Conservation (phyloP, 78 protist species). For the Tieghemostelium lacteum region DNA sequence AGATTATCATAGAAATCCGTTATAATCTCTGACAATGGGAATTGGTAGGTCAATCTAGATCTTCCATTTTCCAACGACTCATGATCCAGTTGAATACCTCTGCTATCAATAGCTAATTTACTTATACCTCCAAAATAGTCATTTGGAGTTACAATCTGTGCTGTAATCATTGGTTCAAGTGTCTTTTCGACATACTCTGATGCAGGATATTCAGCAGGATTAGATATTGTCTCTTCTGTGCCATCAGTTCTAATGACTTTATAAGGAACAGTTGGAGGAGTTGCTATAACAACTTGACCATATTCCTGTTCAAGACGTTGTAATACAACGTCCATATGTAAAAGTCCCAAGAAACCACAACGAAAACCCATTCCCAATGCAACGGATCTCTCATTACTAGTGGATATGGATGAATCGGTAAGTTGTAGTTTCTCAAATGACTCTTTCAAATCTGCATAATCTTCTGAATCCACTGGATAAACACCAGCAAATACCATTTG, state of each 20-base stretch:
- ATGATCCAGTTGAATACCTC: conserved; percentile 47
- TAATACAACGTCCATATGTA: conserved; percentile 94
- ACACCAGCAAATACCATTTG: conserved; percentile 89
- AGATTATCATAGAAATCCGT: conserved; percentile 86
- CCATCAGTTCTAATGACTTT: conserved; percentile 28
- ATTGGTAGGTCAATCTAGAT: conserved; percentile 34
- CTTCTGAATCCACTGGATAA: conserved; percentile 76
- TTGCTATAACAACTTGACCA: conserved; percentile 82
- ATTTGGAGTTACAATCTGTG: conserved; percentile 70
- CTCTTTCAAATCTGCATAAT: conserved; percentile 30
- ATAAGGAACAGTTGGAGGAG: conserved; percentile 94
- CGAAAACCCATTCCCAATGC: conserved; percentile 95
- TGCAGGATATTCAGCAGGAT: conserved; percentile 66
- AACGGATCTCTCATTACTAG: conserved; percentile 24
- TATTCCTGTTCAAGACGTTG: conserved; percentile 90
- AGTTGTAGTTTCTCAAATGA: conserved; percentile 83
- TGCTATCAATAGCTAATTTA: conserved; percentile 54
- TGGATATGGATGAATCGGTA: conserved; percentile 86
- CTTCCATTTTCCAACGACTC: conserved; percentile 67
- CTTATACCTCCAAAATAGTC: conserved; percentile 83
- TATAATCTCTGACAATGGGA: conserved; percentile 91
- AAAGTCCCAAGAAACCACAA: conserved; percentile 95
- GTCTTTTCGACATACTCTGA: neutral
- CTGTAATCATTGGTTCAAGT: conserved; percentile 85
- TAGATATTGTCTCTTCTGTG: conserved; percentile 23